Percentiles rank a stretch among this genome's conserved stretches.
Conservation (phyloP, 176 grass and related monocot genomes). For the Tillandsia leiboldiana region DNA sequence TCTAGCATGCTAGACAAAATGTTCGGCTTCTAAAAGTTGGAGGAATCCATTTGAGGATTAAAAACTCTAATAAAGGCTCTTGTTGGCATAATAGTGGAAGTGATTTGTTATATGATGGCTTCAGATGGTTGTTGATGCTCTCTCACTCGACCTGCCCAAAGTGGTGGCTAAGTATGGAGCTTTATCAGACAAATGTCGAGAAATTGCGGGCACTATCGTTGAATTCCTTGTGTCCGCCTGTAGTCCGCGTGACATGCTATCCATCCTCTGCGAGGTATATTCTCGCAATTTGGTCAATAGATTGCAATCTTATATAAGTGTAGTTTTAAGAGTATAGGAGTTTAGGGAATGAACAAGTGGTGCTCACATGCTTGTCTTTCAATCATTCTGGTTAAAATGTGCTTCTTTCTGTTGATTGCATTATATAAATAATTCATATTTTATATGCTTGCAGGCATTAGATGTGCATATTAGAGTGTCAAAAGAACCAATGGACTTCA, state of each 20-base stretch:
- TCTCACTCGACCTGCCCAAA: constrained; percentile 56
- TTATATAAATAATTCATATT: constrained; percentile 22
- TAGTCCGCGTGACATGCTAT: constrained; percentile 57
- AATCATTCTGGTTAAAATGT: constrained; percentile 12
- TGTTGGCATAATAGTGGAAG: not conserved
- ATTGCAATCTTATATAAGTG: not conserved
- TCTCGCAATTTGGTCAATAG: not conserved
- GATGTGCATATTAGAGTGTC: constrained; percentile 40
- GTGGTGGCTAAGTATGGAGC: constrained; percentile 38
- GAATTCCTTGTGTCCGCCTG: constrained; percentile 33
- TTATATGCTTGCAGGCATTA: constrained; percentile 49
- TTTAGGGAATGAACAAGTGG: not conserved
- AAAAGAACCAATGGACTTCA: constrained; percentile 32
- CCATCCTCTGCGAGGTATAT: constrained; percentile 55
- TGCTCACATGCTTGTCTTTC: not conserved
- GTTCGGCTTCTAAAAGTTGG: not conserved
- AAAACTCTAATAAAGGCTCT: too few relatives aligned
- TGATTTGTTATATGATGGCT: not conserved
- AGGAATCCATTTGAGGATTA: not conserved
- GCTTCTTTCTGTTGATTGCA: constrained; percentile 4
- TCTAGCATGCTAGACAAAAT: not conserved
- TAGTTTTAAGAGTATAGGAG: not conserved
- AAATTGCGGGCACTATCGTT: constrained; percentile 21
- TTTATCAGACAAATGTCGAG: constrained; percentile 22
- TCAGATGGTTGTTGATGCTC: constrained; percentile 42